phyloP scores from a whole-genome alignment of 371 early-diverging fungal species.

The Mortierella sp. region DNA sequence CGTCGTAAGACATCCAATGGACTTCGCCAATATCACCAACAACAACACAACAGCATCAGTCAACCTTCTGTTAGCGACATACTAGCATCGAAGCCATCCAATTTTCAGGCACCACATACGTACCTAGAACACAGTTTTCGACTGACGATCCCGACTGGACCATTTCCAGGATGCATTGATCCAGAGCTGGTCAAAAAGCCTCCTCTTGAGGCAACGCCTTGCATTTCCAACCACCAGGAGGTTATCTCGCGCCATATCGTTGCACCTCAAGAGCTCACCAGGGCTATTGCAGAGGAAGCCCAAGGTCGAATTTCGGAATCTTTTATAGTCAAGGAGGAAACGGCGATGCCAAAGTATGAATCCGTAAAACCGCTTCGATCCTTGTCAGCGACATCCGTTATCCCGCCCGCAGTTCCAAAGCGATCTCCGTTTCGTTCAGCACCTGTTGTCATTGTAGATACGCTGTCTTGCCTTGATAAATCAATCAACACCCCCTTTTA shows the following conservation, averaged over 20 bases:
- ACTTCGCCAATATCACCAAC: background rate
- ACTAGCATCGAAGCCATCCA: background rate
- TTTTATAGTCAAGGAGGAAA: background rate
- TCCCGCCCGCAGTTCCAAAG: constrained; percentile 20
- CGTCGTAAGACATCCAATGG: background rate
- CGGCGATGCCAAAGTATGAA: background rate
- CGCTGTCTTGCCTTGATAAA: background rate
- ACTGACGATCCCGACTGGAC: too few species aligned
- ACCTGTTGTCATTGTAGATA: background rate
- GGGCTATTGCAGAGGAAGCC: constrained; percentile 34
- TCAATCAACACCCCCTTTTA: background rate
- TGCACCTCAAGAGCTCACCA: constrained; percentile 35
- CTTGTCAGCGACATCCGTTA: background rate
- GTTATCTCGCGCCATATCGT: constrained; percentile 38
- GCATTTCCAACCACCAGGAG: background rate
- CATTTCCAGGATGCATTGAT: background rate
- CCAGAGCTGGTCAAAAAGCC: background rate
- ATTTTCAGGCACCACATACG: background rate
- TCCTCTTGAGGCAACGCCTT: background rate
- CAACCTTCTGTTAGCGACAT: constrained; percentile 12
- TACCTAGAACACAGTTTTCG: background rate
- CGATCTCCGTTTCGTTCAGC: constrained; percentile 34
- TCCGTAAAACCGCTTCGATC: background rate
- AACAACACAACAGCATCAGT: background rate
- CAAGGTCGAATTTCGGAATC: background rate